Evolutionary conservation across 1,284 basidiomycete species (phyloP).

Genomic region (Ceratobasidium sp.): DNA sequence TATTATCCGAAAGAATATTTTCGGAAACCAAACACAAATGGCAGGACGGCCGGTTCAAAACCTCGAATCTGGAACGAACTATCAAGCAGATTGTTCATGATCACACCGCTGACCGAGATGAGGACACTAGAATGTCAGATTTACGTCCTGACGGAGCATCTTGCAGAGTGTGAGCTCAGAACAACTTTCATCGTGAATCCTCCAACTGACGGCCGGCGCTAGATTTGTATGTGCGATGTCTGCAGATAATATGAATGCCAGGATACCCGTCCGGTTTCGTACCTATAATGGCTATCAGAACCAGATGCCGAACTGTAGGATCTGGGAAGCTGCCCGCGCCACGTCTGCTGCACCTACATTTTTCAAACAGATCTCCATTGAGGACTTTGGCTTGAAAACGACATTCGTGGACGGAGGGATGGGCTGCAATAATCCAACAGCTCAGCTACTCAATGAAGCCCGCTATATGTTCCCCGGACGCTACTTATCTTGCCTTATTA

Average conservation of each 20-base stretch:
- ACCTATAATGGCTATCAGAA: conserved; percentile 4
- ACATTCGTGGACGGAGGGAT: conserved; percentile 1
- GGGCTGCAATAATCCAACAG: conserved; percentile 17
- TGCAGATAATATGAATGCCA: conserved; percentile 4
- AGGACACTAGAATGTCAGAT: not conserved
- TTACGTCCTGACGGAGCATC: not conserved
- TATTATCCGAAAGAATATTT: not conserved
- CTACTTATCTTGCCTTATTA: not conserved
- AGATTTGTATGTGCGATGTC: conserved; percentile 19
- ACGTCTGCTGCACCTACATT: conserved; percentile 35
- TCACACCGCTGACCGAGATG: not conserved
- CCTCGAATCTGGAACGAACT: not conserved
- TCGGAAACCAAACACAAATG: not conserved
- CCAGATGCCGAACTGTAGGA: conserved; percentile 17
- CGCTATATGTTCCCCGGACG: not conserved
- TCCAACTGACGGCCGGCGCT: not conserved
- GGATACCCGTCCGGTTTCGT: conserved; percentile 8
- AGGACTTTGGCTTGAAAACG: not conserved
- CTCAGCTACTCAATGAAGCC: not conserved
- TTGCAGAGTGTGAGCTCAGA: conserved; percentile 7
- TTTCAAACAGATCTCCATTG: conserved; percentile 17
- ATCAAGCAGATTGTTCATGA: conserved; percentile 6
- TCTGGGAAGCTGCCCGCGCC: conserved; percentile 40
- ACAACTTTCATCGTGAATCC: not conserved
- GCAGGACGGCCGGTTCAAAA: conserved; percentile 12